Conservation (phyloP, 257 asterid genomes). For the Solanum chilense region DNA sequence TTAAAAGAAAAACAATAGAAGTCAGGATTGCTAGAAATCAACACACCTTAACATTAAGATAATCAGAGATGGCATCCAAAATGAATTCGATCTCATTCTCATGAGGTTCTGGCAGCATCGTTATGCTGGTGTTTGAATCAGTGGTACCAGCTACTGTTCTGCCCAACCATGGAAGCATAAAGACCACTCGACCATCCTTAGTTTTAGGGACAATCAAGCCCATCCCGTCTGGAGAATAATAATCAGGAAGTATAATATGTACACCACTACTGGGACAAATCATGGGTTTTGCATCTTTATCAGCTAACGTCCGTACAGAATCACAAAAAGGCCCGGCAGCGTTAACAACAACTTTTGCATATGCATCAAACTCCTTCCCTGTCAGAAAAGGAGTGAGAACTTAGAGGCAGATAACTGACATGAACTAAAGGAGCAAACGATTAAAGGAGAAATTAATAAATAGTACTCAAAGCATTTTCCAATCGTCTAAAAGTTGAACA, state of each 20-base stretch:
- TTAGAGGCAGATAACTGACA: background rate
- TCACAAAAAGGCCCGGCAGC: constrained; percentile 99
- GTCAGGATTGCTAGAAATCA: background rate
- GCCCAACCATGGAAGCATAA: constrained; percentile 99
- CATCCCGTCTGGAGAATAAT: constrained; percentile 98
- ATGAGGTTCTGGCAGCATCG: constrained; percentile 96
- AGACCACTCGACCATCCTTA: constrained; percentile 94
- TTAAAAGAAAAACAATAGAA: background rate
- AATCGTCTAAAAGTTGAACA: background rate
- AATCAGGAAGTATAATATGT: constrained; percentile 94
- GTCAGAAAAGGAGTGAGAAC: constrained; percentile 25
- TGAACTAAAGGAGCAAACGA: background rate
- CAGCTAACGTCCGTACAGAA: constrained; percentile 75
- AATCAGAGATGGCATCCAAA: constrained; percentile 89
- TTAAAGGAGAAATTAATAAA: background rate
- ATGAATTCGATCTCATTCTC: constrained; percentile 94
- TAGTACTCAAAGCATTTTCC: background rate
- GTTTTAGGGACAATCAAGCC: constrained; percentile 99
- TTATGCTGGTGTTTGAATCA: constrained; percentile 77
- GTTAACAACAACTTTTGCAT: constrained; percentile 87
- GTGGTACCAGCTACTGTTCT: constrained; percentile 98
- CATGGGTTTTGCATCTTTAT: constrained; percentile 69
- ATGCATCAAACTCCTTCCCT: constrained; percentile 90
- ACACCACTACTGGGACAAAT: constrained; percentile 97
- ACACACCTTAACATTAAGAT: constrained; percentile 87